These are phyloP conservation scores for Toxicodendron radicans DNA, from an alignment of 345 rosid genomes.

Conservation along the genomic window DNA sequence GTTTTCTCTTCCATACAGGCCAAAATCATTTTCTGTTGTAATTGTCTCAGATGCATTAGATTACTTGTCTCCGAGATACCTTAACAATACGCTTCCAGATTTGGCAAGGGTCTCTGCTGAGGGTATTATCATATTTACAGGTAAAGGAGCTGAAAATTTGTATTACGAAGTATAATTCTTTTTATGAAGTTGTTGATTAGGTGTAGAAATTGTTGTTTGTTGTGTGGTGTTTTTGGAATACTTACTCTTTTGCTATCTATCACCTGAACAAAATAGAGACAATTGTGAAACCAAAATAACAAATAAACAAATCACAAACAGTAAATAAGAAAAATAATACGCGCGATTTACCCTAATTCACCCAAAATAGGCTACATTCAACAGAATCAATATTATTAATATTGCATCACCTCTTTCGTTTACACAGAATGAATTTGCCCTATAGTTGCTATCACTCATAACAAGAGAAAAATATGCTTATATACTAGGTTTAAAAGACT, in stretches of 20 bases:
- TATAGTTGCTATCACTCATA: too few species aligned
- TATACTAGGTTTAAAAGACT: too few species aligned
- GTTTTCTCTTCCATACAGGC: slow-evolving; percentile 47
- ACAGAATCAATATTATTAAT: too few species aligned
- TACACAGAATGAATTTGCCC: too few species aligned
- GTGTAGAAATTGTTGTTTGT: slow-evolving; percentile 12
- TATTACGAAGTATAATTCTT: slow-evolving; percentile 3
- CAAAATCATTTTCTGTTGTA: slow-evolving; percentile 52
- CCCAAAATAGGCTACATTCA: too few species aligned
- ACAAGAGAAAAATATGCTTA: too few species aligned
- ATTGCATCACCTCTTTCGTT: too few species aligned
- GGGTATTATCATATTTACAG: slow-evolving; percentile 42
- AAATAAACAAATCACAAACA: too few species aligned
- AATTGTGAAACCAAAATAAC: too few species aligned
- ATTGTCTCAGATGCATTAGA: slow-evolving; percentile 48
- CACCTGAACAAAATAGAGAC: too few species aligned
- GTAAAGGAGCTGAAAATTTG: slow-evolving; percentile 22
- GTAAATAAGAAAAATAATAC: too few species aligned
- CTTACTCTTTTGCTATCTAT: not conserved
- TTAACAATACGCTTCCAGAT: slow-evolving; percentile 54
- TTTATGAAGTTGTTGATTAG: not conserved
- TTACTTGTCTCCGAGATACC: slow-evolving; percentile 52
- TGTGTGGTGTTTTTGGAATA: not conserved
- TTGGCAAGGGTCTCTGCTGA: slow-evolving; percentile 45
- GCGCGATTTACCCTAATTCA: too few species aligned